Conservation (phyloP, 163 green algal species). For the Scenedesmus sp. region DNA sequence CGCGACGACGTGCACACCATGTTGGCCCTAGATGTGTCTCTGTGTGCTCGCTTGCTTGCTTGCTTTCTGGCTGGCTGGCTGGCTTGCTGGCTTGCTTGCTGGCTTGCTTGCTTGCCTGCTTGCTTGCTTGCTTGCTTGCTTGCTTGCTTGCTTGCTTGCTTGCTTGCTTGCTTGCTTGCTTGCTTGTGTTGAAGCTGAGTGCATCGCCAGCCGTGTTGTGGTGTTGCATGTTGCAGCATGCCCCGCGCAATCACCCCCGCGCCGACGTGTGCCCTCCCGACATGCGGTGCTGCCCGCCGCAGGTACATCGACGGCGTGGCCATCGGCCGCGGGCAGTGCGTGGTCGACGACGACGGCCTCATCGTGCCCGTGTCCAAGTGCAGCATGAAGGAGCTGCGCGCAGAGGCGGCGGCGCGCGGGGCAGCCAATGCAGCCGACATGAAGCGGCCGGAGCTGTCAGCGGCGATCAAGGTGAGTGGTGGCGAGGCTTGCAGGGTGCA, state of each 20-base stretch:
- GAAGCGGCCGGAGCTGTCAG: slow-evolving; percentile 42
- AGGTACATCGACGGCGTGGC: slow-evolving; percentile 62
- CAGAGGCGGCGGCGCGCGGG: slow-evolving; percentile 50
- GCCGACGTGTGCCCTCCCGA: too few relatives aligned
- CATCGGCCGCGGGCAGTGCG: slow-evolving; percentile 62
- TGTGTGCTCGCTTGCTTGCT: neutral
- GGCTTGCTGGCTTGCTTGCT: too few relatives aligned
- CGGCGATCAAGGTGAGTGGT: slow-evolving; percentile 43
- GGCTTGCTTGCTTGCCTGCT: too few relatives aligned
- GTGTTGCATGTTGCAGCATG: too few relatives aligned
- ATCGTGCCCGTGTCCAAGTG: slow-evolving; percentile 63
- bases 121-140: too few relatives aligned
- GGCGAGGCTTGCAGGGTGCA: slow-evolving; percentile 5
- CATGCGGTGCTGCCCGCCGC: too few relatives aligned
- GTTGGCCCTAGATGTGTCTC: too few relatives aligned
- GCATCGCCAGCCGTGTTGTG: too few relatives aligned
- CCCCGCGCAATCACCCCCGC: too few relatives aligned
- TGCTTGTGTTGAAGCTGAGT: too few relatives aligned
- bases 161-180: too few relatives aligned
- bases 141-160: too few relatives aligned
- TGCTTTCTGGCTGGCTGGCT: neutral
- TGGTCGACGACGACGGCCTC: slow-evolving; percentile 68
- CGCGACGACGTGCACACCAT: neutral
- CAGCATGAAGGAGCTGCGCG: slow-evolving; percentile 62
- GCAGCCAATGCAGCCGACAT: neutral